These are phyloP conservation scores for Tolypocladium album DNA, from an alignment of 2,329 filamentous ascomycete species.

Conservation along the genomic window DNA sequence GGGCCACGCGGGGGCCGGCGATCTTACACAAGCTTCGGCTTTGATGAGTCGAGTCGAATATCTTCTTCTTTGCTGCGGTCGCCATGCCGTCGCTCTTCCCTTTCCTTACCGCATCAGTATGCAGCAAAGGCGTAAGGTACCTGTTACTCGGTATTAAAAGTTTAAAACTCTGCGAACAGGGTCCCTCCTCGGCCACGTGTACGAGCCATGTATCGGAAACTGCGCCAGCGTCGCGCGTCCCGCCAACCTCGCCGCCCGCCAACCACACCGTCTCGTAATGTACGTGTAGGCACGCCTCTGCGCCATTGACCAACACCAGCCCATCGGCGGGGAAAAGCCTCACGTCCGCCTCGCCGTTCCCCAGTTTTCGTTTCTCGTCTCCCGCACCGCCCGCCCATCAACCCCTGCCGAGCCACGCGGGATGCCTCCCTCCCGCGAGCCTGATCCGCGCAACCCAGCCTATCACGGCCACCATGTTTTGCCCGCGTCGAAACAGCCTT, in stretches of 20 bases:
- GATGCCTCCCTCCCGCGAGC: neutral
- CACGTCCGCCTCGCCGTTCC: neutral
- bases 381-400: neutral
- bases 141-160: no score
- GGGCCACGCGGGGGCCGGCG: neutral
- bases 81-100: neutral
- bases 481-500: constrained; percentile 6
- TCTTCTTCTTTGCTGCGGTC: neutral
- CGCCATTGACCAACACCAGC: neutral
- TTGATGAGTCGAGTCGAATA: neutral
- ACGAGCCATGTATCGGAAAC: neutral
- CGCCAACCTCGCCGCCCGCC: neutral
- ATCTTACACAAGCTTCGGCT: no score
- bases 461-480: neutral
- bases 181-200: no score
- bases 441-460: neutral
- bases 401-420: neutral
- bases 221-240: neutral
- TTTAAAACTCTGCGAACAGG: neutral
- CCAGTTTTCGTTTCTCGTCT: neutral
- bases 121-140: neutral
- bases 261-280: neutral
- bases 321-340: neutral
- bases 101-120: neutral
- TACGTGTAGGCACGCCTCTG: no score